Percentiles rank a stretch among this genome's conserved stretches.
Evolutionary conservation across 768 basidiomycete genomes (phyloP).

Genomic region (Dioszegia crocea): DNA sequence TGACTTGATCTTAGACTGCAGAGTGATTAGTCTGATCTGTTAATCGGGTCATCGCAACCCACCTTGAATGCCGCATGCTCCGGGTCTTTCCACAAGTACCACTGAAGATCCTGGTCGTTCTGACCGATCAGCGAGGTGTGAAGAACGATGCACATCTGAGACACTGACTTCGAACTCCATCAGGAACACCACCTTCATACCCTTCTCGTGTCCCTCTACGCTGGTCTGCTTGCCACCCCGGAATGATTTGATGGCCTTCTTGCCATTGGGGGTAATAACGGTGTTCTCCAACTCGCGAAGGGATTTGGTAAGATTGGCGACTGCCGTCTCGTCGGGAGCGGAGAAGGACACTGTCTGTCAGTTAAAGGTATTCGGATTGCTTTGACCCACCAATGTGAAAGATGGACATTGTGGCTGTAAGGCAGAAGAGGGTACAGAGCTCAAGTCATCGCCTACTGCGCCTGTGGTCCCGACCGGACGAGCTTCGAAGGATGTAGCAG

Average conservation of each 20-base stretch:
- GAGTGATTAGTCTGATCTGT: not conserved
- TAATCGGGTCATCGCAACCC: not conserved
- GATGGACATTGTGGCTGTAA: slow-evolving; percentile 1
- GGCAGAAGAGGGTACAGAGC: not conserved
- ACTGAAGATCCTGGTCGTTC: slow-evolving; percentile 29
- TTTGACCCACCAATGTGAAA: slow-evolving; percentile 4
- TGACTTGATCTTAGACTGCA: slow-evolving; percentile 9
- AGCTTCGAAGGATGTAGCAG: too few species aligned
- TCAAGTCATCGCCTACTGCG: too few species aligned
- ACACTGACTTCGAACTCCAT: slow-evolving; percentile 42
- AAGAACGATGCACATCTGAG: not conserved
- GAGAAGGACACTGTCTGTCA: slow-evolving; percentile 9
- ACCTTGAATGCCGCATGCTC: slow-evolving; percentile 43
- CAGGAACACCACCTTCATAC: slow-evolving; percentile 37
- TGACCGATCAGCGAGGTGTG: not conserved
- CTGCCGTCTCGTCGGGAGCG: not conserved
- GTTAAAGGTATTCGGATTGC: not conserved
- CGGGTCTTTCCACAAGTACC: slow-evolving; percentile 37
- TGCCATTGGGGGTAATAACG: slow-evolving; percentile 18
- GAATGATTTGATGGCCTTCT: slow-evolving; percentile 30
- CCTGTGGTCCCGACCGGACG: too few species aligned
- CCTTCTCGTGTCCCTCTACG: slow-evolving; percentile 30
- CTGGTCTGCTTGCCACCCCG: slow-evolving; percentile 40
- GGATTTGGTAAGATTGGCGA: slow-evolving; percentile 20
- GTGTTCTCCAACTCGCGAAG: slow-evolving; percentile 35